Base-by-base conservation (phyloP, 2,329 filamentous ascomycete species). In the Xylariaceae sp. region DNA sequence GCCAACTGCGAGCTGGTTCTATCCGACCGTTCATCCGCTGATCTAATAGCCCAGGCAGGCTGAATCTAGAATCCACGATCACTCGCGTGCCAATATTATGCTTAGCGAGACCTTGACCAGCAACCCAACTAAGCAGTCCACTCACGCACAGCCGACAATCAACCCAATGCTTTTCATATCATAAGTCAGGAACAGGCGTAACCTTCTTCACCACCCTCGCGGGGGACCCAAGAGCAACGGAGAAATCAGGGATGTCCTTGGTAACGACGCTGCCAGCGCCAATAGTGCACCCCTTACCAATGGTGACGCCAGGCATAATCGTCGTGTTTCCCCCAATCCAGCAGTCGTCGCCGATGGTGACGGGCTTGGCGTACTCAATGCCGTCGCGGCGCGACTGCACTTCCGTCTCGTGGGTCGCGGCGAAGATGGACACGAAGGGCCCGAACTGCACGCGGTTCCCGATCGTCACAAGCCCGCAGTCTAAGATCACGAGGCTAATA, bases 381-480 rank as follows among this genome's bases (percentile, higher is more conserved):
- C 68, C 69, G 36, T 77, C 72, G 21, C 76, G 69, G 16, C 78
- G 73, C 1, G 72, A 75, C 49, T 73, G 71, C 0, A 79, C 74
- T 60, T 87, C 86, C 0, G 87, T 74, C 46, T 88, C 87, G 67
- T 94, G 89, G 0, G 83, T 86, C 1, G 81, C 88, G 2, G 83
- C 81, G 65, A 83, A 89, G 51, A 94, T 79, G 47, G 76, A 81
- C 0, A 92, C 86, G 61, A 84, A 85, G 0, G 88, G 86, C 0
- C 86, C 89, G 51, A 92, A 77, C 59, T 88, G 71, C 1, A 87
- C 88, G 26, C 88, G 80, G 22, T 85, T 78, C 0, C 88, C 88
- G 44, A 92, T 86, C 3, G 69, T 74, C 39, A 92, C 84, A 2
- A 82, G 73, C 59, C 83, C 87, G n/a, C 84, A 89, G 66, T 92